Conservation (phyloP, 306 rosid genomes). For the Cucumis hystrix region DNA sequence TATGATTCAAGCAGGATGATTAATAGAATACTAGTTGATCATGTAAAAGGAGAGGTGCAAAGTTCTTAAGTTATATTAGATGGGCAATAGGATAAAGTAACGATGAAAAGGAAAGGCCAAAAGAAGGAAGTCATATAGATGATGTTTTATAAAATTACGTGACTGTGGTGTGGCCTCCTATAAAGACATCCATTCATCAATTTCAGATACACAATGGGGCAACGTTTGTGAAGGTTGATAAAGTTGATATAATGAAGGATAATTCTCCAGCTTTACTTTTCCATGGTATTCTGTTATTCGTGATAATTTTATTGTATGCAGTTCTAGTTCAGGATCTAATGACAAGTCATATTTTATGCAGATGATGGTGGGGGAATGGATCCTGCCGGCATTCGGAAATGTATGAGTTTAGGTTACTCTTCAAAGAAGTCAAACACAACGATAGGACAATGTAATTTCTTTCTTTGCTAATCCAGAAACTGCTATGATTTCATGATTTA, state of each 20-base stretch:
- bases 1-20: neutral
- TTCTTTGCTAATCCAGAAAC: neutral
- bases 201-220: conserved; percentile 76
- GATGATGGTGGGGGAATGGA: conserved; percentile 98
- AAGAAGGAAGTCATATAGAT: neutral
- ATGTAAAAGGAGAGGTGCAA: neutral
- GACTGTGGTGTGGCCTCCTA: neutral
- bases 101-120: neutral
- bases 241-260: conserved; percentile 54
- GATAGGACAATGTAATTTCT: conserved; percentile 72
- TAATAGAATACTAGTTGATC: neutral
- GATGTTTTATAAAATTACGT: neutral
- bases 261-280: conserved; percentile 81
- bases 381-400: conserved; percentile 61
- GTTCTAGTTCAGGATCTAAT: neutral
- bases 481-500: neutral
- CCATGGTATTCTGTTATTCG: conserved; percentile 29
- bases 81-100: neutral
- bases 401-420: conserved; percentile 97
- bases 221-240: conserved; percentile 73
- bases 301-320: neutral
- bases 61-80: neutral
- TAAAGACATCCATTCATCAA: neutral
- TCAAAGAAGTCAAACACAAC: conserved; percentile 86
- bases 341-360: conserved; percentile 23